Evolutionary conservation across 2,329 filamentous ascomycete genomes (phyloP), one percentile per base, ranked within the genome.

Genomic region (Calonectria leucothoes): DNA sequence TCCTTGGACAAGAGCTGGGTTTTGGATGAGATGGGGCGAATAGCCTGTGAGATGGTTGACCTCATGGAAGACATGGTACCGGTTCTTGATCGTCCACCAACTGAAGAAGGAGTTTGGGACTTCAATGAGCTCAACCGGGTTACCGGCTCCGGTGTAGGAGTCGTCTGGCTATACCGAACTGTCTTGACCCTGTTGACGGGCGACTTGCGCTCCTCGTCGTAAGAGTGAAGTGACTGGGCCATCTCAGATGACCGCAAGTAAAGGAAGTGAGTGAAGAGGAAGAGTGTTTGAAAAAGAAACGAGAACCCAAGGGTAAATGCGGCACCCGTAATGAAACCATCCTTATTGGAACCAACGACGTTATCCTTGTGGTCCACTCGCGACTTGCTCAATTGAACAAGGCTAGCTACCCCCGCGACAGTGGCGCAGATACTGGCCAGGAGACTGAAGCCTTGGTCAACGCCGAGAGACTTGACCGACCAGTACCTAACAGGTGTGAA

Each of bases 11-110:
- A 82, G 39, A 93, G 84, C 59, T 87, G 87, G 3, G 89, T 91
- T 80, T 85, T 90, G 48, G 91, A 93, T 2, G 88, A 87, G 55
- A 89, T 88, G 7, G 91, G 91, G 6, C 89, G 88, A 86, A 78
- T 89, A 83, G 48, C 87, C 80, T 70, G 85, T 79, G 68, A 89
- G 86, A 76, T 85, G 80, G 75, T 88, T 84, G 76, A 84, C 82
- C 76, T 80, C 42, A 84, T 79, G 29, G 78, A 79, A 59, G 71
- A 77, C 42, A 80, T 75, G 3, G 79, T 80, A 10, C 78, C 77
- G 27, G 75, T 74, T 33, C 75, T 75, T 20, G 80, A 78, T 55
- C 79, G 79, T 61, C 75, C 74, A 23, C 78, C 75, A 55, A 86
- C 86, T 1, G 89, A 88, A 6, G 85, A 84, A 0, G 87, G 87